These are phyloP conservation scores for Lachancea meyersii DNA, from an alignment of 805 yeast genomes.

Conservation along the genomic window DNA sequence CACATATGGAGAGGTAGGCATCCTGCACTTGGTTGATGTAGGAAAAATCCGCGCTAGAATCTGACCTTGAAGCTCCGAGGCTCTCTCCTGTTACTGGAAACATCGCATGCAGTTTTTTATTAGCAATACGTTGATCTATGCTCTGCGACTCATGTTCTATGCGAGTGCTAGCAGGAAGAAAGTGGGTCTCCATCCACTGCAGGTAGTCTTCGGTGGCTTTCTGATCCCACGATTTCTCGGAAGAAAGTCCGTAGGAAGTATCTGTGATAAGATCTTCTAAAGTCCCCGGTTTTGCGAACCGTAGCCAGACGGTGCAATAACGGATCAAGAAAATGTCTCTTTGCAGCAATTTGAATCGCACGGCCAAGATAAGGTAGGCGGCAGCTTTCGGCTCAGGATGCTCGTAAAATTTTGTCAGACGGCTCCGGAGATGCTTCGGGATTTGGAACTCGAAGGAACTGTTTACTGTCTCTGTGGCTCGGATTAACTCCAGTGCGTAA, in stretches of 20 bases:
- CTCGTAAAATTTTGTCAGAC: conserved; percentile 11
- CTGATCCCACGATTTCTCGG: background rate
- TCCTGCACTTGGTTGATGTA: conserved; percentile 24
- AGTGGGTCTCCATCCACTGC: conserved; percentile 26
- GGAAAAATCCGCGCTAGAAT: conserved; percentile 4
- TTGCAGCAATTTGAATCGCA: conserved; percentile 18
- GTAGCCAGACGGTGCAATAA: conserved; percentile 3
- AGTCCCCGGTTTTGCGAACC: conserved; percentile 5
- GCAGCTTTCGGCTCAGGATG: conserved; percentile 20
- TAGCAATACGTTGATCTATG: conserved; percentile 29
- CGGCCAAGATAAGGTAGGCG: conserved; percentile 20
- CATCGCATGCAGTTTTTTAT: conserved; percentile 24
- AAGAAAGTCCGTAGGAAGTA: conserved; percentile 6
- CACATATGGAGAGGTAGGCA: conserved; percentile 16
- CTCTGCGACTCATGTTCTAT: conserved; percentile 8
- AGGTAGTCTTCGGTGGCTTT: conserved; percentile 15
- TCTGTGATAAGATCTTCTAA: conserved; percentile 9
- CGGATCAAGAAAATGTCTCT: conserved; percentile 9
- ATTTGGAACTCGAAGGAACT: conserved; percentile 2
- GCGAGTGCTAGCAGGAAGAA: conserved; percentile 12
- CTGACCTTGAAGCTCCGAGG: background rate
- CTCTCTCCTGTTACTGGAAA: conserved; percentile 18
- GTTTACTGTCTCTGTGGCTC: conserved; percentile 6
- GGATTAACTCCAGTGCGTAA: conserved; percentile 15
- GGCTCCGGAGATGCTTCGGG: conserved; percentile 8